phyloP scores from a whole-genome alignment of 2,329 filamentous ascomycete genomes.

The Aspergillus novoparasiticus region DNA sequence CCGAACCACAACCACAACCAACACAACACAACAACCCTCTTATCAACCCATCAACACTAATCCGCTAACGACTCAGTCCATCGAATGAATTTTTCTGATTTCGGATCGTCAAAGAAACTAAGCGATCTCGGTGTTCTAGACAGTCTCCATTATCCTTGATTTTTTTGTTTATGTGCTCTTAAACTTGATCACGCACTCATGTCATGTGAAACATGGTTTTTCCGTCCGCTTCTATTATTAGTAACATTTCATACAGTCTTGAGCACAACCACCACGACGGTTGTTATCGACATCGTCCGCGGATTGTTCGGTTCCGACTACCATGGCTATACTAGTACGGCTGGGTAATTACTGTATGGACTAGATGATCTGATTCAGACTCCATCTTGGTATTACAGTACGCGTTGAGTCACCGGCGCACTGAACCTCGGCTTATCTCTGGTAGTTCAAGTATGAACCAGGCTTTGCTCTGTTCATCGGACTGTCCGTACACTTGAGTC shows the following conservation, averaged over 20 bases:
- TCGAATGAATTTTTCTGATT: not conserved
- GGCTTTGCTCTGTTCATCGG: not conserved
- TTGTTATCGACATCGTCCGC: not conserved
- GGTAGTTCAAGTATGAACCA: not conserved
- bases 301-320: not conserved
- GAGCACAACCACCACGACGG: not conserved
- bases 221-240: not conserved
- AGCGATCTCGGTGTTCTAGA: not conserved
- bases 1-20: not conserved
- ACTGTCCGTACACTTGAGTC: not conserved
- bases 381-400: not conserved
- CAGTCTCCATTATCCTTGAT: not conserved
- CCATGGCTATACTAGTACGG: not conserved
- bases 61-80: not conserved
- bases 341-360: not conserved
- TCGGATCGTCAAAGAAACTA: not conserved
- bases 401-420: not conserved
- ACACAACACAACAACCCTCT: not conserved
- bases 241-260: not conserved
- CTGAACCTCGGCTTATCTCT: not conserved
- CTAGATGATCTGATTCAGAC: not conserved
- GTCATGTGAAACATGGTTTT: conserved; percentile 1
- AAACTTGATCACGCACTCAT: not conserved
- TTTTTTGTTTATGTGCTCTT: not conserved
- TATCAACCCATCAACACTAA: not conserved